Base-by-base conservation (phyloP, 371 early-diverging fungal genomes). In the Capillidium heterosporum region DNA sequence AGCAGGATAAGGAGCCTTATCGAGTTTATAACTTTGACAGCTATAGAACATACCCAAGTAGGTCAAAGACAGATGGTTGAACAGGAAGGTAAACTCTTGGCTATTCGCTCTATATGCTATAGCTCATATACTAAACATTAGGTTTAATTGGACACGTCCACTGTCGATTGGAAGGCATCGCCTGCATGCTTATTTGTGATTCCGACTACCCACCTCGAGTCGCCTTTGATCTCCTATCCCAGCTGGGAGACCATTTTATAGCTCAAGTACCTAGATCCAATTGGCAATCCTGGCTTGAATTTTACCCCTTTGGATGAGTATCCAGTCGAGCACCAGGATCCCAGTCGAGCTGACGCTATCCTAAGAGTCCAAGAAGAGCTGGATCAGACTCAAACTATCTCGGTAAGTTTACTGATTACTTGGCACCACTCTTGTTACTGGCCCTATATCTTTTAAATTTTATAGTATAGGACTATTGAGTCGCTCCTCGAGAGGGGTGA, bases 281-380 rank as follows among this genome's bases (percentile, higher is more conserved):
- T 47, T 83, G 85, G 82, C 67, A 63, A 63, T 65, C 63, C 32
- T 67, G 48, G 28, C 54, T 73, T 27, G 48, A 58, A n/a, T 17
- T 91, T 80, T 60, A 82, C 89, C 3, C 80, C 84, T 61, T 66
- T 95, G 42, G 70, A 76, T 56, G 76, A 76, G 31, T 82, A 84
- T 54, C 62, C 95, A 32, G 61, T 48, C 0, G 83, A 82, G 62
- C 88, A 85, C 61, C 95, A 97, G 78, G 88, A 93, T 65, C 96
- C 96, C 46, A 78, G 86, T 58, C 80, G 85, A 60, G 90, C 89
- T 7, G 97, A 99, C 69, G 83, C 83, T 7, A 87, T 98, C 59
- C 77, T 94, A 78, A 76, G 82, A 62, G 95, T 99, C 52, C 97
- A 98, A 70, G 82, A 84, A 61, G 98, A 99, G 65, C 69, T 99